These are phyloP conservation scores for Xylariaceae sp. DNA, from an alignment of 2,329 filamentous ascomycete genomes.

Conservation along the genomic window DNA sequence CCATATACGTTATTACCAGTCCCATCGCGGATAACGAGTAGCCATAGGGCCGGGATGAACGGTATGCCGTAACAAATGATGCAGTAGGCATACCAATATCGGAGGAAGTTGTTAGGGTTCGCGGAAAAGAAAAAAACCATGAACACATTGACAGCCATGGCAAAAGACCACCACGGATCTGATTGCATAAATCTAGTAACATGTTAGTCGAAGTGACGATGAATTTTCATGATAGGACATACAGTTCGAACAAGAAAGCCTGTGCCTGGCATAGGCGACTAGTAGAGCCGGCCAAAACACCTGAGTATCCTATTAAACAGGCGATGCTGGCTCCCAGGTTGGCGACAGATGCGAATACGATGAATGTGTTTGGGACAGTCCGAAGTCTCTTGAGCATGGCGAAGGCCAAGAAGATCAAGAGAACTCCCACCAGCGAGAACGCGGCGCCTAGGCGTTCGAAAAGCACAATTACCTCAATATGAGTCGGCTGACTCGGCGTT, in stretches of 20 bases:
- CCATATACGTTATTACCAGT: slow-evolving; percentile 56
- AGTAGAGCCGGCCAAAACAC: slow-evolving; percentile 59
- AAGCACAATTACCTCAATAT: slow-evolving; percentile 48
- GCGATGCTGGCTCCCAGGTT: slow-evolving; percentile 67
- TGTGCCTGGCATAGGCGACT: slow-evolving; percentile 68
- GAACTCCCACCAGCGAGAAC: slow-evolving; percentile 58
- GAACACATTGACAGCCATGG: slow-evolving; percentile 84
- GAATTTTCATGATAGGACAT: not conserved
- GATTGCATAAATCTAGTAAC: slow-evolving; percentile 74
- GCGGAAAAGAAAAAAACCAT: slow-evolving; percentile 69
- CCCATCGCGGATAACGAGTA: slow-evolving; percentile 61
- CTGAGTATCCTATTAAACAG: slow-evolving; percentile 74
- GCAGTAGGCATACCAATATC: slow-evolving; percentile 73
- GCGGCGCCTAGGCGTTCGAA: slow-evolving; percentile 62
- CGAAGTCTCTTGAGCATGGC: slow-evolving; percentile 58
- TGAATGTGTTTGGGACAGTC: slow-evolving; percentile 67
- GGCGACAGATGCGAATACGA: slow-evolving; percentile 65
- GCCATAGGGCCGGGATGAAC: slow-evolving; percentile 69
- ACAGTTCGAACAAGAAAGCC: slow-evolving; percentile 71
- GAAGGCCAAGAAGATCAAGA: slow-evolving; percentile 61
- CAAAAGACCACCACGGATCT: slow-evolving; percentile 78
- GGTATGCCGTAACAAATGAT: slow-evolving; percentile 75
- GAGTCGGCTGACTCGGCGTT: slow-evolving; percentile 30
- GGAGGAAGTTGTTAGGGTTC: slow-evolving; percentile 71
- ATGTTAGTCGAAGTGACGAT: slow-evolving; percentile 15